A percentile compares a stretch with the other conserved stretches of the same genome.
Evolutionary conservation across 371 early-diverging fungal genomes (phyloP).

Genomic region (Lichtheimia ramosa): DNA sequence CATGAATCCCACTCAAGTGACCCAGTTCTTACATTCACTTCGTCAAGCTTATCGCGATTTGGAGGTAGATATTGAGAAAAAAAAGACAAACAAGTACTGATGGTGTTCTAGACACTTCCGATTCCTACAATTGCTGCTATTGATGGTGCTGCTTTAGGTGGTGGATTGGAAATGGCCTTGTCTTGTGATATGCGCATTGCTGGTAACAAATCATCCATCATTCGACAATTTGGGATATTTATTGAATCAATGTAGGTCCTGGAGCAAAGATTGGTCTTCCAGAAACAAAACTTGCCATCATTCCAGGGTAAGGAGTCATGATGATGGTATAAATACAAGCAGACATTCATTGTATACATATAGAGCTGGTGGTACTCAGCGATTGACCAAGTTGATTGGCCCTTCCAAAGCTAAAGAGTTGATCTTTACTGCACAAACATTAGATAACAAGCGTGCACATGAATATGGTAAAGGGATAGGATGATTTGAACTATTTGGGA

Average conservation of each 20-base stretch:
- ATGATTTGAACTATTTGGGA: background rate
- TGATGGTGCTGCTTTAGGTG: constrained; percentile 95
- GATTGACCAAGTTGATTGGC: constrained; percentile 88
- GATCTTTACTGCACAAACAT: constrained; percentile 80
- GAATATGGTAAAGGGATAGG: constrained; percentile 50
- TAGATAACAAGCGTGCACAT: constrained; percentile 67
- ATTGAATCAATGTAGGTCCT: constrained; percentile 20
- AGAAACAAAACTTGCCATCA: constrained; percentile 95
- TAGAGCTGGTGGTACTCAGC: constrained; percentile 96
- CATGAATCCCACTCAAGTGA: constrained; percentile 85
- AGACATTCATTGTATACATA: background rate
- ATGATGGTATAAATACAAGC: background rate
- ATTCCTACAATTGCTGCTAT: constrained; percentile 95
- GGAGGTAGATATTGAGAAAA: constrained; percentile 53
- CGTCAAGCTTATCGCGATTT: constrained; percentile 80
- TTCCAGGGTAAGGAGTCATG: constrained; percentile 77
- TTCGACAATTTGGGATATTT: background rate
- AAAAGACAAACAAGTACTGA: background rate
- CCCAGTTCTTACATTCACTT: constrained; percentile 78
- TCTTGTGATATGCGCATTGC: constrained; percentile 92
- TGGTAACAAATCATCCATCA: constrained; percentile 38
- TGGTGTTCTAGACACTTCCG: constrained; percentile 66
- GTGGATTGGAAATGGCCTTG: constrained; percentile 93
- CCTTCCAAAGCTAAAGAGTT: constrained; percentile 89
- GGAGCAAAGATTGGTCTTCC: constrained; percentile 87